These are phyloP conservation scores for Hyaloperonospora arabidopsidis DNA, from an alignment of 352 stramenopile genomes.

Conservation along the genomic window DNA sequence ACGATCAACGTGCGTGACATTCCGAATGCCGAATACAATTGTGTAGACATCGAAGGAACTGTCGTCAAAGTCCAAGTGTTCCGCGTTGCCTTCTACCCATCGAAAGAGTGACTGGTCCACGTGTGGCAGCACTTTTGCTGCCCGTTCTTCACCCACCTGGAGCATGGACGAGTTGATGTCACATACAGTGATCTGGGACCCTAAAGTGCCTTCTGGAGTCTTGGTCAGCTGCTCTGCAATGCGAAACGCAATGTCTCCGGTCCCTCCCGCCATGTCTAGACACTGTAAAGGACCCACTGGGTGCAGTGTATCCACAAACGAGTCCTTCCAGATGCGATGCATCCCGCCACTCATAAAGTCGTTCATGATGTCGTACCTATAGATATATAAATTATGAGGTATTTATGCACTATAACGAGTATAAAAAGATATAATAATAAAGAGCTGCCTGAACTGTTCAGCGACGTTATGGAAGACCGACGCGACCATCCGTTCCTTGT, in stretches of 20 bases:
- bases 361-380: conserved; percentile 98
- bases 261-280: conserved; percentile 97
- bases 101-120: conserved; percentile 52
- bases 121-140: conserved; percentile 57
- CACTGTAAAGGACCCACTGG: conserved; percentile 65
- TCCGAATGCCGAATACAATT: conserved; percentile 98
- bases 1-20: conserved; percentile 96
- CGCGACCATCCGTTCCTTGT: conserved; percentile 93
- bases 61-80: conserved; percentile 91
- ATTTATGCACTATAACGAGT: background rate
- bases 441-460: conserved; percentile 65
- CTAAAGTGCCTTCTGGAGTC: conserved; percentile 23
- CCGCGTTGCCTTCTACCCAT: conserved; percentile 94
- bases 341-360: conserved; percentile 97
- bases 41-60: conserved; percentile 98
- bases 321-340: conserved; percentile 96
- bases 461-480: conserved; percentile 97
- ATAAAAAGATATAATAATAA: background rate
- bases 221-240: conserved; percentile 77
- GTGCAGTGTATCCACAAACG: conserved; percentile 87
- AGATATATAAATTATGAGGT: conserved; percentile 4
- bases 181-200: conserved; percentile 90
- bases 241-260: conserved; percentile 98
- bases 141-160: conserved; percentile 89
- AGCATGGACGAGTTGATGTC: conserved; percentile 99